Evolutionary conservation across 1,284 basidiomycete species (phyloP), one percentile per base, ranked within the genome.

Genomic region (Cryptococcus wingfieldii): DNA sequence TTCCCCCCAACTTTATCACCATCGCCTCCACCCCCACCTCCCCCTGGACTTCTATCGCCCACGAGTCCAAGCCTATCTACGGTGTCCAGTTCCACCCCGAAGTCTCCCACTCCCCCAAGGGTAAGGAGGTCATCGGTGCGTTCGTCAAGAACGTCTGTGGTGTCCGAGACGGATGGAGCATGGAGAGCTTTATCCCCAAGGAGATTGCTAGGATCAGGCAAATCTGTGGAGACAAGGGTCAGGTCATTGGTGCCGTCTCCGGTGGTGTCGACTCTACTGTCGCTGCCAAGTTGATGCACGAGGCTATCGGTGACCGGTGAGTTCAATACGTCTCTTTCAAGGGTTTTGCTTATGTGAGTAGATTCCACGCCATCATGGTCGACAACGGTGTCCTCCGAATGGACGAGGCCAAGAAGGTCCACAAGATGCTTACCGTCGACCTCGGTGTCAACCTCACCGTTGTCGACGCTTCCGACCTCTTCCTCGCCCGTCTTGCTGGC

Each of bases 31-130:
- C 96, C 1, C 79, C 83, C 31, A 89, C 87, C 1, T 94, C 95
- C 1, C 95, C 95, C 0, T 98, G 83, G 71, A 94, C 94, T 7
- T 94, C 94, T 6, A 86, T 98, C 61, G 91, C 91, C 2, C 96
- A 99, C 79, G 81, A 91, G 70, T 80, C 85, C 10, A 92, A 90
- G 72, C 88, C 90, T 1, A 83, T 97, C 74, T 99, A 90, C 68
- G 96, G 96, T 38, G 95, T 98, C 50, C 95, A 99, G 73, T 99
- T 98, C 82, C 96, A 99, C 76, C 92, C 96, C 2, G 96, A 99
- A 76, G 96, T 99, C 18, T 98, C 96, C 0, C 95, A 99, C 77
- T 90, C 89, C 19, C 86, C 86, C 13, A 85, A 84, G 61, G 96
- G 95, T 42, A 92, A 87, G 74, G 90, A 92, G 75, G 85, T 99